phyloP scores from a whole-genome alignment of 139 green algal genomes.

The Raphidocelis subcapitata region DNA sequence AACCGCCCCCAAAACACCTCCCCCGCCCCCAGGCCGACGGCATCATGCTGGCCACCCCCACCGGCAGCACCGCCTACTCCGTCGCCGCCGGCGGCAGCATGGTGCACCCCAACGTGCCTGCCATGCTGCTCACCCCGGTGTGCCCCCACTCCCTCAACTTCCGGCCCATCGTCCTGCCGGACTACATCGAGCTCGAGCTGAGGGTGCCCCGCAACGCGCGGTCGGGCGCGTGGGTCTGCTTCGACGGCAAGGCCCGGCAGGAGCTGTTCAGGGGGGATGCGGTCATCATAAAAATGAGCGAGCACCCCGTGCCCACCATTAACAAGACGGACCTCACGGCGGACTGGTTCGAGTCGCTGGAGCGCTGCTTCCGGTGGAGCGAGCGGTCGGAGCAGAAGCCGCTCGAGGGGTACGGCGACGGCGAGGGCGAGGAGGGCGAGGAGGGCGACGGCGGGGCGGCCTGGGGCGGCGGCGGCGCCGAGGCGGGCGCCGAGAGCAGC shows the following conservation, averaged over 20 bases:
- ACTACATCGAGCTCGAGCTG: slow-evolving; percentile 83
- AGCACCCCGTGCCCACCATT: slow-evolving; percentile 95
- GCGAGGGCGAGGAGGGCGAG: background rate
- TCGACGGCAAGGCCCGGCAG: slow-evolving; percentile 88
- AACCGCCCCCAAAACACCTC: background rate
- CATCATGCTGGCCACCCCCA: slow-evolving; percentile 94
- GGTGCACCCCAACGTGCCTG: slow-evolving; percentile 89
- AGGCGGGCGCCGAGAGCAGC: background rate
- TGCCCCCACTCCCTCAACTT: slow-evolving; percentile 96
- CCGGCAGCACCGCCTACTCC: slow-evolving; percentile 95
- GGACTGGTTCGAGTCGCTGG: slow-evolving; percentile 94
- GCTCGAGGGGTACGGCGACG: slow-evolving; percentile 14
- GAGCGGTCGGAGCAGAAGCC: slow-evolving; percentile 80
- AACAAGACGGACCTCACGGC: slow-evolving; percentile 90
- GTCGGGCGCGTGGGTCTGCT: slow-evolving; percentile 88
- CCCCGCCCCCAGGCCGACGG: slow-evolving; percentile 78
- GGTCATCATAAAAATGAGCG: slow-evolving; percentile 85
- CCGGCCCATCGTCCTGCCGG: slow-evolving; percentile 94
- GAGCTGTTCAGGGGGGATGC: slow-evolving; percentile 84
- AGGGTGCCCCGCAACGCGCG: slow-evolving; percentile 78
- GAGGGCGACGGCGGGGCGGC: background rate
- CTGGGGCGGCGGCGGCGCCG: background rate
- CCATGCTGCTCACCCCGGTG: slow-evolving; percentile 93
- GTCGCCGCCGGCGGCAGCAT: slow-evolving; percentile 91
- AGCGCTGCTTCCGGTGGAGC: slow-evolving; percentile 89